Evolutionary conservation across 2,329 filamentous ascomycete species (phyloP), one percentile per base, ranked within the genome.

Genomic region (Zarea fungicola): DNA sequence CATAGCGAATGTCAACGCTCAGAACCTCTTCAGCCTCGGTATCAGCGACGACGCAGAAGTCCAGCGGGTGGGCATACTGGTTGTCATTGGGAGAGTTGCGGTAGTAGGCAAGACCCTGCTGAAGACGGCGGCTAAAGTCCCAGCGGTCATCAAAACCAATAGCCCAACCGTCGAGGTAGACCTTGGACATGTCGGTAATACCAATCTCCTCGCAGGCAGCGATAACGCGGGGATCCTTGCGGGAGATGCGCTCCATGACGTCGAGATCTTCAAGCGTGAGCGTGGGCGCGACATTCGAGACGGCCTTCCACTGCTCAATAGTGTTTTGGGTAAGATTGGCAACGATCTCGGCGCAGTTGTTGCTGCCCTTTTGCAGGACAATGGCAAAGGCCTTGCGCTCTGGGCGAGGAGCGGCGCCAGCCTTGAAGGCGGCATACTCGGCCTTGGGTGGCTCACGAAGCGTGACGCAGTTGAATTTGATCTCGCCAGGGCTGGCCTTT

Each of bases 131-230:
- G 49, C 75, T 73, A 49, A 73, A 86, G 43, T 87, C 87, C 65
- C 89, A 91, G 42, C 87, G 81, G 62, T 87, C 80, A 58, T 92
- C 87, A 54, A 87, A 87, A 26, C 87, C 87, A 65, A 92, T 90
- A 2, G 87, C 89, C 87, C 87, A 92, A 35, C 85, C 86, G 64
- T 92, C 87, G 63, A 87, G 85, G 66, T 87, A 91, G 29, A 92
- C 84, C 67, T 90, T 89, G 65, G 86, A 71, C 87, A 92, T 92
- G 57, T 91, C 85, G 56, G 82, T 74, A 54, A 92, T 89, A 19
- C 87, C 87, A 54, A 89, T 70, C 28, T 90, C 79, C 3, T 75
- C 78, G 60, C 87, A 92, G 60, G 87, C 85, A 64, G 89, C 81
- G 58, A 90, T 87, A 52, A 91, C 86, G 54, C 83, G 84, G 0